phyloP scores from a whole-genome alignment of 371 early-diverging fungal species.

The Mucor sp. region DNA sequence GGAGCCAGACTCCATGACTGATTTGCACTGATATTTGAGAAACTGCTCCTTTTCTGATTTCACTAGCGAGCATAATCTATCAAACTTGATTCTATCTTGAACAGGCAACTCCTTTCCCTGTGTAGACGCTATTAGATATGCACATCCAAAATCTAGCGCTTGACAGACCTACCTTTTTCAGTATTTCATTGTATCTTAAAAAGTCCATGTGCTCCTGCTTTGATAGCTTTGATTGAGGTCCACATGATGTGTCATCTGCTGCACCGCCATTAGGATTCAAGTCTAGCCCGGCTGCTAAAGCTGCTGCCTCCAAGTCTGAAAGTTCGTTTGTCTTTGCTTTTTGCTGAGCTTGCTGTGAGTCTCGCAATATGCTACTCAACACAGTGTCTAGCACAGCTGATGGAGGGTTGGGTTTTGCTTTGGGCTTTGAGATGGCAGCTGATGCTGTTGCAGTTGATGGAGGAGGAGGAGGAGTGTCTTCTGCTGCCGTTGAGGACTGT shows the following conservation, averaged over 20 bases:
- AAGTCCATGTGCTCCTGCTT: slow-evolving; percentile 7
- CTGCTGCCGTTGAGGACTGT: background rate
- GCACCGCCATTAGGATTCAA: background rate
- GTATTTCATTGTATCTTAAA: background rate
- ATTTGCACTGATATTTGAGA: slow-evolving; percentile 4
- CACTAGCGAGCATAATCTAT: background rate
- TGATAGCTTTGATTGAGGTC: slow-evolving; percentile 1
- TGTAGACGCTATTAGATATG: background rate
- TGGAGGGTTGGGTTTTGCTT: background rate
- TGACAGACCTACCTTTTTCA: background rate
- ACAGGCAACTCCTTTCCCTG: background rate
- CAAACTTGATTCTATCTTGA: background rate
- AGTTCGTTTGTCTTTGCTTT: background rate
- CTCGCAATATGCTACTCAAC: background rate
- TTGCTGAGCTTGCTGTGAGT: background rate
- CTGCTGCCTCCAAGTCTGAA: slow-evolving; percentile 16
- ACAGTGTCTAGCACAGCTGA: slow-evolving; percentile 1
- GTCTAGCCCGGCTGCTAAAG: slow-evolving; percentile 9
- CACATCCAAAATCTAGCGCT: background rate
- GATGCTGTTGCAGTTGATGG: background rate
- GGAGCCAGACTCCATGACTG: background rate
- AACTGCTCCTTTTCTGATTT: slow-evolving; percentile 14
- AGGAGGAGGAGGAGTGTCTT: background rate
- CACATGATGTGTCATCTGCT: background rate
- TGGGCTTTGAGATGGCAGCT: background rate